A percentile compares a stretch with the other conserved stretches of the same genome.
These are phyloP conservation scores for Alopecurus myosuroides DNA, from an alignment of 176 grass and related monocot species.

Conservation along the genomic window DNA sequence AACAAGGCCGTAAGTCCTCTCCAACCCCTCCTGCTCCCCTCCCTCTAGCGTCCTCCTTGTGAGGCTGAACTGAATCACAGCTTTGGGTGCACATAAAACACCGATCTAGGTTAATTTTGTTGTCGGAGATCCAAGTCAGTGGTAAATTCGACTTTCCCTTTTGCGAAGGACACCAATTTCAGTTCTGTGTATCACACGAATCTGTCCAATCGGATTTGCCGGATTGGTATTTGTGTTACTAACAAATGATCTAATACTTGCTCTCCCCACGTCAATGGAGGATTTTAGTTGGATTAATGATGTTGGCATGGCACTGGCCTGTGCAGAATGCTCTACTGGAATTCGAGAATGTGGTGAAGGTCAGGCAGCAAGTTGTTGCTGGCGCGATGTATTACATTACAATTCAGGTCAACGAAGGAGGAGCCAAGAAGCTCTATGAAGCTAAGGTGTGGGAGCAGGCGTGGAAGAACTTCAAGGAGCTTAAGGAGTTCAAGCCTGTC, in stretches of 20 bases:
- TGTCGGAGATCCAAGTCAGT: background rate
- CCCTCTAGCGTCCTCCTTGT: background rate
- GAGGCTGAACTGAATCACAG: background rate
- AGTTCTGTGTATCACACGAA: background rate
- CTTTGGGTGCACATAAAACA: background rate
- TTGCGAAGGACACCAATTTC: background rate
- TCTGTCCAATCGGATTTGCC: background rate
- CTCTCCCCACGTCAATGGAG: background rate
- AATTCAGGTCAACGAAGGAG: slow-evolving; percentile 44
- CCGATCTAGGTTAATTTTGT: background rate
- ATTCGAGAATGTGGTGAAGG: slow-evolving; percentile 53
- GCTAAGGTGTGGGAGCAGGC: slow-evolving; percentile 76
- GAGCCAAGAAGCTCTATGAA: slow-evolving; percentile 57
- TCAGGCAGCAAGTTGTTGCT: slow-evolving; percentile 57
- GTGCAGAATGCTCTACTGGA: slow-evolving; percentile 53
- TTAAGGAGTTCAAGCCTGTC: slow-evolving; percentile 62
- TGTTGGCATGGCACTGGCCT: background rate
- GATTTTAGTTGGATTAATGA: background rate
- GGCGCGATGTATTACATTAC: slow-evolving; percentile 61
- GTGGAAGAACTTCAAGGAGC: slow-evolving; percentile 58
- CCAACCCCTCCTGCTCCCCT: background rate
- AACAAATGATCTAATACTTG: background rate
- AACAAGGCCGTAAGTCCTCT: slow-evolving; percentile 56
- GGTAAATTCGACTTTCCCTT: background rate
- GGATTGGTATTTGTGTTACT: background rate